Conservation (phyloP, 768 basidiomycete species). For the Candolleomyces eurysporus region DNA sequence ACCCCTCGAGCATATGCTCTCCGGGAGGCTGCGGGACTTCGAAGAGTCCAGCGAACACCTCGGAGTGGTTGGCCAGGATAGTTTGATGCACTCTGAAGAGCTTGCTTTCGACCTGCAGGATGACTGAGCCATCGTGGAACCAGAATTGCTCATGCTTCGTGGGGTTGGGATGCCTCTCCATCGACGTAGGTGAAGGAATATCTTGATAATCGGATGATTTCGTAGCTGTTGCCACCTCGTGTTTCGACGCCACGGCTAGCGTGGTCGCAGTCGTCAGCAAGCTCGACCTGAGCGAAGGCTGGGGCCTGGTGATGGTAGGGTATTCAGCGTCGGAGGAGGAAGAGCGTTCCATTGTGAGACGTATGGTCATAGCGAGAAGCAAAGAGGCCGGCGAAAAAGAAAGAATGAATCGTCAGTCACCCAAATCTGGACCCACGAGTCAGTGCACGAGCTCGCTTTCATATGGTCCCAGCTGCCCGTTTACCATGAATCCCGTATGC, state of each 20-base stretch:
- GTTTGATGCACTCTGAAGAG: slow-evolving; percentile 47
- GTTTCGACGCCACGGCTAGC: neutral
- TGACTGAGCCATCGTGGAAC: slow-evolving; percentile 46
- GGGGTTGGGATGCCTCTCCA: neutral
- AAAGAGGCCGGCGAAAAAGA: neutral
- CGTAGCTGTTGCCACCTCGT: neutral
- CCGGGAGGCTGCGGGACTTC: slow-evolving; percentile 50
- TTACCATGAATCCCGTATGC: neutral
- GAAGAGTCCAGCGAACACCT: slow-evolving; percentile 64
- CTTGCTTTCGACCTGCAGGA: slow-evolving; percentile 36
- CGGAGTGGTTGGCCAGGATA: slow-evolving; percentile 52
- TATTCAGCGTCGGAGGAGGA: neutral
- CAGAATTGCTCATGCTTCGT: slow-evolving; percentile 36
- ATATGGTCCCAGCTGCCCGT: neutral
- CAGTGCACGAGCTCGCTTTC: neutral
- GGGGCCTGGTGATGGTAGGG: neutral
- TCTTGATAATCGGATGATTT: neutral
- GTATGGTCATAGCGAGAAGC: neutral
- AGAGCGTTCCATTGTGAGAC: neutral
- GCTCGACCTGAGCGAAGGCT: neutral
- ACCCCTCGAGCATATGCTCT: slow-evolving; percentile 44
- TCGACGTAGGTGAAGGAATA: neutral
- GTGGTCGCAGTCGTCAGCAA: neutral
- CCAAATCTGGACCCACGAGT: neutral
- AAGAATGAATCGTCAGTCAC: neutral